Conservation (phyloP, 106 monocot species). For the Narthecium ossifragum region DNA sequence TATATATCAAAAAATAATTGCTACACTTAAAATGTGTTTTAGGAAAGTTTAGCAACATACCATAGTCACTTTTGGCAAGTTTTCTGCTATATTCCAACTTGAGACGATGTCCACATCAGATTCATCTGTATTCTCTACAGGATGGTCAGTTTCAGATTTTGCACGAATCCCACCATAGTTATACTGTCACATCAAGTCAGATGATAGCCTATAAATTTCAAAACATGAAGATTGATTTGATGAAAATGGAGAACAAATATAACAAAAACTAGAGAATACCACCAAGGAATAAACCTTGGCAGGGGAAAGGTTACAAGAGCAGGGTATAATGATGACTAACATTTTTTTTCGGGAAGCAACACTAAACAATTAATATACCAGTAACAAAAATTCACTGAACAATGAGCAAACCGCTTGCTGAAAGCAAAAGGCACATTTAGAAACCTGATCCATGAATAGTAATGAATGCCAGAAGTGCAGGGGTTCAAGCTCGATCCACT, state of each 20-base stretch:
- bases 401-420: too few relatives aligned
- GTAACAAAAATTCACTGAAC: background rate
- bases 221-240: background rate
- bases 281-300: too few relatives aligned
- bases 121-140: constrained; percentile 22
- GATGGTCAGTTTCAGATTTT: constrained; percentile 18
- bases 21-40: too few relatives aligned
- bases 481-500: constrained; percentile 97
- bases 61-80: constrained; percentile 65
- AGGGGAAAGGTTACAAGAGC: background rate
- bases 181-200: constrained; percentile 40
- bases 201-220: background rate
- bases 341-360: too few relatives aligned
- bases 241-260: too few relatives aligned
- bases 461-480: constrained; percentile 84
- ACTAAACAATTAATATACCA: too few relatives aligned
- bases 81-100: constrained; percentile 93
- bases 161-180: constrained; percentile 90
- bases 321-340: background rate
- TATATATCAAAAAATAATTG: too few relatives aligned
- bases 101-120: constrained; percentile 71
- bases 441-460: constrained; percentile 96
- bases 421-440: background rate
- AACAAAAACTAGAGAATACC: too few relatives aligned
- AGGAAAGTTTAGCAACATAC: too few relatives aligned